Evolutionary conservation across 2,329 filamentous ascomycete species (phyloP).

Genomic region (Phialophora verrucosa): DNA sequence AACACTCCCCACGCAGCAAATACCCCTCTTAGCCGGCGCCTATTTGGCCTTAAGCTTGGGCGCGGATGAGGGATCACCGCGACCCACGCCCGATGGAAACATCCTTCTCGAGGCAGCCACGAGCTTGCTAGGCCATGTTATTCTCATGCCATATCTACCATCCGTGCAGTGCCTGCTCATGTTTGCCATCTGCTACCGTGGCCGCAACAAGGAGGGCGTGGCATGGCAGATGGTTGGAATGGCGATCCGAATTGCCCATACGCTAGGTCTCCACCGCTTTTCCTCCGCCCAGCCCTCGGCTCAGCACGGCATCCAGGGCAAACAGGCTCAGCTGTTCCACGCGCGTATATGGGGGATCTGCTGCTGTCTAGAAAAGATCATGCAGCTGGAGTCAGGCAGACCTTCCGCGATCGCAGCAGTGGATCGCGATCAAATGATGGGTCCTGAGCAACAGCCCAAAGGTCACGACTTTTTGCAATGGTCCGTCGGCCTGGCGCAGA

Average conservation of each 20-base stretch:
- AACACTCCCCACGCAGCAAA: conserved; percentile 2
- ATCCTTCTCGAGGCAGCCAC: conserved; percentile 18
- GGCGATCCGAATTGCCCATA: conserved; percentile 64
- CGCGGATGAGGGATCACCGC: conserved; percentile 16
- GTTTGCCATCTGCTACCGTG: conserved; percentile 9
- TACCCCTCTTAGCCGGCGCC: conserved; percentile 11
- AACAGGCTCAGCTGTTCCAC: not conserved
- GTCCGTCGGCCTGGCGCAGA: conserved; percentile 15
- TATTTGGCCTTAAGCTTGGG: conserved; percentile 18
- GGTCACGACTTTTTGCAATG: conserved; percentile 6
- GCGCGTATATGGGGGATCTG: conserved; percentile 25
- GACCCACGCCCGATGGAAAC: conserved; percentile 1
- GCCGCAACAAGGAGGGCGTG: conserved; percentile 22
- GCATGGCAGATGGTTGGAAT: conserved; percentile 49
- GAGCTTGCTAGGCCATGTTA: conserved; percentile 17
- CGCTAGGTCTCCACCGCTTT: conserved; percentile 66
- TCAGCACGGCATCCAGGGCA: conserved; percentile 44
- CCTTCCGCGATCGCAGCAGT: conserved; percentile 18
- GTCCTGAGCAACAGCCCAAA: not conserved
- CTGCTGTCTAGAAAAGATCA: conserved; percentile 20
- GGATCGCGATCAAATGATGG: conserved; percentile 20
- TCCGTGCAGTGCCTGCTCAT: conserved; percentile 21
- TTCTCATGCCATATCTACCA: conserved; percentile 24
- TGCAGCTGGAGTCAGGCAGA: conserved; percentile 21
- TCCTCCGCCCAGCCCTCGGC: conserved; percentile 44